Conservation (phyloP, 129 eudicot genomes). For the Ambrosia artemisiifolia region DNA sequence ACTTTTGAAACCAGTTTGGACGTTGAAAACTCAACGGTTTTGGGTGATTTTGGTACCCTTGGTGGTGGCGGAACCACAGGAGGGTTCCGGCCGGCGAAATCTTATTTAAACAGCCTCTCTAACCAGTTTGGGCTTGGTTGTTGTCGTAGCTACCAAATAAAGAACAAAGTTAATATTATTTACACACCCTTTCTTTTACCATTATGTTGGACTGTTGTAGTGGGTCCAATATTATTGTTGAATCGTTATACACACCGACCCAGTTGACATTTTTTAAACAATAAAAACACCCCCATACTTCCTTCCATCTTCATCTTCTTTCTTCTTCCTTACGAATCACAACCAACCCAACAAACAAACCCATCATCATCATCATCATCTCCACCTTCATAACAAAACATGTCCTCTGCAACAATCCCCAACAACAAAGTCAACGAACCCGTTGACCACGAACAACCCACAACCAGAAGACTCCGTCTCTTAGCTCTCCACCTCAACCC, state of each 20-base stretch:
- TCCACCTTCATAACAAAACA: constrained; percentile 16
- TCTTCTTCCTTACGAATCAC: too few species aligned
- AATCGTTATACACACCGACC: background rate
- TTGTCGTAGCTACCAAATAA: too few species aligned
- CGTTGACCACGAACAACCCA: constrained; percentile 29
- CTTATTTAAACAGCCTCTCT: too few species aligned
- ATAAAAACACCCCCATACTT: constrained; percentile 5
- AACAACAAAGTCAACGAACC: constrained; percentile 1
- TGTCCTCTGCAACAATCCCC: constrained; percentile 23
- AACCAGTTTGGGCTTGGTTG: too few species aligned
- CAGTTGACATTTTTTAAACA: background rate
- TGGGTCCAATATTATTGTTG: background rate
- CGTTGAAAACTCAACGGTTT: too few species aligned
- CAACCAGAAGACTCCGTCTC: constrained; percentile 56
- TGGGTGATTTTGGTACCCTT: too few species aligned
- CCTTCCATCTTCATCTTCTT: background rate
- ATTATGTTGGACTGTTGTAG: background rate
- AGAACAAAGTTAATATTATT: too few species aligned
- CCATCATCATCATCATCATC: background rate
- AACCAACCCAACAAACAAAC: background rate
- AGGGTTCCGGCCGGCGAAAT: too few species aligned
- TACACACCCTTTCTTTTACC: too few species aligned
- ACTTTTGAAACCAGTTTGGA: too few species aligned
- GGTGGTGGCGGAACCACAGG: too few species aligned
- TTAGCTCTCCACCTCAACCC: constrained; percentile 66